A percentile compares a stretch with the other conserved stretches of the same genome.
Evolutionary conservation across 371 early-diverging fungal genomes (phyloP).

Genomic region (Funneliformis caledonium): DNA sequence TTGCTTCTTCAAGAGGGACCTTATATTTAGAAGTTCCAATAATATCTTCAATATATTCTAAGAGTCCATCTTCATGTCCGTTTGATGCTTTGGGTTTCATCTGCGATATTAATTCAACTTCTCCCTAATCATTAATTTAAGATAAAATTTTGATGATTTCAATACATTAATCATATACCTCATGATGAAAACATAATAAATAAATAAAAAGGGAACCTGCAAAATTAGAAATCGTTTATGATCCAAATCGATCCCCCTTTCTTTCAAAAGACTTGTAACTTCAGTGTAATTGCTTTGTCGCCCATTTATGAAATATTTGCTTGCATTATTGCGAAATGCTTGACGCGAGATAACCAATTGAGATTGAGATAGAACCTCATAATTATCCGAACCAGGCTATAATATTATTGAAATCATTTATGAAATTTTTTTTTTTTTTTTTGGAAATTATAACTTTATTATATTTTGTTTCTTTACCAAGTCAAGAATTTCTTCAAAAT

Average conservation of each 20-base stretch:
- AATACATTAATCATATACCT: slow-evolving; percentile 48
- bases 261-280: too few species aligned
- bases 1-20: slow-evolving; percentile 53
- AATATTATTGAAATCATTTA: background rate
- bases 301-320: slow-evolving; percentile 85
- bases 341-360: slow-evolving; percentile 82
- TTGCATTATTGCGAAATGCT: slow-evolving; percentile 72
- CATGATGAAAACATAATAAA: slow-evolving; percentile 10
- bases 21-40: slow-evolving; percentile 91
- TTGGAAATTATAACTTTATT: too few species aligned
- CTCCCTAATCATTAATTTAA: slow-evolving; percentile 66
- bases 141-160: background rate
- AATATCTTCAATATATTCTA: slow-evolving; percentile 99
- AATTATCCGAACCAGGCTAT: slow-evolving; percentile 66
- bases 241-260: slow-evolving; percentile 97
- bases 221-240: slow-evolving; percentile 98
- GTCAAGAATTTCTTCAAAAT: slow-evolving; percentile 91
- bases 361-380: slow-evolving; percentile 70
- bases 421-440: background rate
- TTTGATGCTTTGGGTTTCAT: slow-evolving; percentile 98
- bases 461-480: too few species aligned
- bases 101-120: slow-evolving; percentile 98
- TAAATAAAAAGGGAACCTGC: slow-evolving; percentile 64
- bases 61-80: slow-evolving; percentile 94
- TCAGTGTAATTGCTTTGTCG: background rate